phyloP scores from a whole-genome alignment of 768 basidiomycete genomes.

The Rhodocollybia butyracea region DNA sequence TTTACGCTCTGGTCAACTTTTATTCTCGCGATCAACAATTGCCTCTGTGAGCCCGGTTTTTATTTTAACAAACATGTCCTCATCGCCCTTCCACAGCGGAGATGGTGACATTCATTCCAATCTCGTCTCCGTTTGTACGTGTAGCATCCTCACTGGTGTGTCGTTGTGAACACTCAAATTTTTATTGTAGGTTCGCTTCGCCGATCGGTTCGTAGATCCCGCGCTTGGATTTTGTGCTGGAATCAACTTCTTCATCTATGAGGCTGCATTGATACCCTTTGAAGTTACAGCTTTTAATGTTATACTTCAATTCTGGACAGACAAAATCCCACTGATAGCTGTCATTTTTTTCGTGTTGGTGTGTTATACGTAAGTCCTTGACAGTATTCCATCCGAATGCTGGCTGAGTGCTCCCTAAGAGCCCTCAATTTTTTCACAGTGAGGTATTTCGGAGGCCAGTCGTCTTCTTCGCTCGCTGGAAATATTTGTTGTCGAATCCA shows the following conservation, averaged over 20 bases:
- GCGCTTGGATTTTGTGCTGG: conserved; percentile 55
- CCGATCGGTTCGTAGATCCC: conserved; percentile 54
- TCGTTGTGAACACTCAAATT: not conserved
- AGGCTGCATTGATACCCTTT: conserved; percentile 40
- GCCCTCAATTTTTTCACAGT: conserved; percentile 47
- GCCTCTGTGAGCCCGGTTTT: conserved; percentile 30
- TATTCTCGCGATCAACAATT: conserved; percentile 47
- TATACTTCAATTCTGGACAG: conserved; percentile 51
- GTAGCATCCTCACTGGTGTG: conserved; percentile 1
- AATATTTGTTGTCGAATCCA: not conserved
- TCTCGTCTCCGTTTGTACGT: conserved; percentile 70
- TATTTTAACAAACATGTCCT: not conserved
- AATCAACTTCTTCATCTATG: conserved; percentile 56
- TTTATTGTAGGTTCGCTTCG: conserved; percentile 47
- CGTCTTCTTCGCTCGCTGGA: not conserved
- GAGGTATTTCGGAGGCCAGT: conserved; percentile 45
- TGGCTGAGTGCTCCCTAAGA: conserved; percentile 20
- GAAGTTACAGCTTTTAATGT: conserved; percentile 56
- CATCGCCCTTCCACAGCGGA: conserved; percentile 49
- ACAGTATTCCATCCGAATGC: no score
- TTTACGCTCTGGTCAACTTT: conserved; percentile 49
- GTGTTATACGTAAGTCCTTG: conserved; percentile 34
- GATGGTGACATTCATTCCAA: conserved; percentile 81
- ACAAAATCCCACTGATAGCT: conserved; percentile 42
- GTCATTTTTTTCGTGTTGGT: conserved; percentile 43